Evolutionary conservation across 192 early-diverging fungal species (phyloP), one percentile per base, ranked within the genome.

Genomic region (Coemansia sp.): DNA sequence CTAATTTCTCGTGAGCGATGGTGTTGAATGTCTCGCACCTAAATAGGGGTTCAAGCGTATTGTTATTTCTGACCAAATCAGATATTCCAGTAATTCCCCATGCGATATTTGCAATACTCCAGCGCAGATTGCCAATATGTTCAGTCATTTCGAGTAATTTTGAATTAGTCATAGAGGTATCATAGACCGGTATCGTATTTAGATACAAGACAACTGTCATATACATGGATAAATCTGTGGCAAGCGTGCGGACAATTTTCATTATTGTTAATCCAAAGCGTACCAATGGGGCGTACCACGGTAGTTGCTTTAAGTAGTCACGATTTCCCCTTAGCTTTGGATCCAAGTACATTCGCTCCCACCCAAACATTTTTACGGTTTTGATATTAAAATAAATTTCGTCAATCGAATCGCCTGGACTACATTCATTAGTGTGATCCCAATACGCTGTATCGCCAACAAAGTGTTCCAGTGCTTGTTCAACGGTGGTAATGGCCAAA

Each of bases 331-430:
- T 64, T 3, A 66, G 17, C 47, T 33, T 38, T 21, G 33, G 49
- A 5, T 66, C 64, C 1, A 26, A 16, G 23, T 66, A 53, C 47
- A 52, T 66, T 2, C 35, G 4, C 35, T 66, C 64, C 64, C 64
- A 66, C 6, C 49, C 64, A 52, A 52, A 52, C 37, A 66, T 49
- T 11, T 66, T 66, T 1, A 66, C 47, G 3, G 64, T 47, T 13
- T 52, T 52, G 8, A 66, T 53, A 9, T 10, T 38, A 8, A 28
- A 49, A 38, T 50, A 66, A 0, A 66, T 13, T 55, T 8, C 52
- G n/a, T n/a, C 52, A 55, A 7, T 55, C 52, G 19, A n/a, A n/a
- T n/a, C n/a, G n/a, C n/a, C n/a, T n/a, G n/a, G n/a, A n/a, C n/a
- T n/a, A n/a, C n/a, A n/a, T n/a, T n/a, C n/a, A n/a, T n/a, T n/a